Percentiles rank a stretch among this genome's conserved stretches.
Conservation (phyloP, 2,329 filamentous ascomycete species). For the Sclerotinia sclerotiorum region DNA sequence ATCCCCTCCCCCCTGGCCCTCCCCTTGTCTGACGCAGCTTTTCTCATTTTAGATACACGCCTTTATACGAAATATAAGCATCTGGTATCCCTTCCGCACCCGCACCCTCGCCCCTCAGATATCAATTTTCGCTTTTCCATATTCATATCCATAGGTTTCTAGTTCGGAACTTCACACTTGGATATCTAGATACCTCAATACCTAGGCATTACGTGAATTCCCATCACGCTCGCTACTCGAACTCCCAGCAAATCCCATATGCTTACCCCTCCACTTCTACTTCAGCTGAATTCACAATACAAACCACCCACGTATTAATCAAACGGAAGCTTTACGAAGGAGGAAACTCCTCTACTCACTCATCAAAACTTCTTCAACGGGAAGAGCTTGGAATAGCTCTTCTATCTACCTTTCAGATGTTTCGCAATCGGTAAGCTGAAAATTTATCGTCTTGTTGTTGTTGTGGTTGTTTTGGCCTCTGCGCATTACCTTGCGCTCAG, state of each 20-base stretch:
- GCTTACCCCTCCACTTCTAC: constrained; percentile 16
- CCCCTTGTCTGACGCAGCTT: too few relatives aligned
- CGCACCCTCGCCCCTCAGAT: not conserved
- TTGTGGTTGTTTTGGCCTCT: not conserved
- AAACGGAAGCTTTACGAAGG: not conserved
- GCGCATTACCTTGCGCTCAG: constrained; percentile 8
- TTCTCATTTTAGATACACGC: not conserved
- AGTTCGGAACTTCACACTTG: too few relatives aligned
- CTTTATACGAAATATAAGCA: not conserved
- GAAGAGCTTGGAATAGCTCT: constrained; percentile 29
- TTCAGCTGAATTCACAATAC: constrained; percentile 8
- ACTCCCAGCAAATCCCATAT: constrained; percentile 13
- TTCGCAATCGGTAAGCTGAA: constrained; percentile 42
- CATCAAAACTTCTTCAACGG: constrained; percentile 16
- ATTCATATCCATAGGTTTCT: too few relatives aligned
- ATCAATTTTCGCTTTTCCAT: not conserved
- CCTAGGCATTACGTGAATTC: constrained; percentile 14
- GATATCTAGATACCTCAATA: not conserved
- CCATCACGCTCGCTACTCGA: constrained; percentile 33
- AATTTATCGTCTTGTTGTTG: not conserved
- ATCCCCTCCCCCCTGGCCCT: not conserved
- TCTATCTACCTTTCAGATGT: constrained; percentile 37
- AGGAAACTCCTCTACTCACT: not conserved
- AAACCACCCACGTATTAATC: constrained; percentile 1
- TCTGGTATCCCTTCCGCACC: not conserved